phyloP scores from a whole-genome alignment of 306 rosid genomes.

The Senna siamea region DNA sequence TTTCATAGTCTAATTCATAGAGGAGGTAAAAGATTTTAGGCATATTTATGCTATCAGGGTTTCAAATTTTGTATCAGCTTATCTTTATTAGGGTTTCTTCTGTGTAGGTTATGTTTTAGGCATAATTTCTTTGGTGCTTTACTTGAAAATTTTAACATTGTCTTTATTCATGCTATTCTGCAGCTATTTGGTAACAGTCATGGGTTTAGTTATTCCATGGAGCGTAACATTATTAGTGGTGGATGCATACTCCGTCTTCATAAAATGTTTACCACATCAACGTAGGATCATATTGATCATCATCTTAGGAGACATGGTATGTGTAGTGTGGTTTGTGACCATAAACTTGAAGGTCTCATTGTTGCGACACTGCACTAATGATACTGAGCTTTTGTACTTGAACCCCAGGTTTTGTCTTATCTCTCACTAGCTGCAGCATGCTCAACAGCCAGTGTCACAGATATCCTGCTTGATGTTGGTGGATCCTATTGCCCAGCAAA shows the following conservation, averaged over 20 bases:
- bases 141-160: background rate
- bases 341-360: conserved; percentile 1
- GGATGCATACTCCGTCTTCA: conserved; percentile 79
- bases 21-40: background rate
- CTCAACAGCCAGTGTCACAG: conserved; percentile 71
- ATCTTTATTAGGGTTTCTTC: background rate
- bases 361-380: conserved; percentile 21
- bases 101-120: background rate
- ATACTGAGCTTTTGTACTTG: conserved; percentile 22
- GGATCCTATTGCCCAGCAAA: conserved; percentile 53
- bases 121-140: background rate
- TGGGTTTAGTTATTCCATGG: conserved; percentile 95
- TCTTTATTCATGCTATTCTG: conserved; percentile 42
- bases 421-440: conserved; percentile 84
- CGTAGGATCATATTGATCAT: conserved; percentile 59
- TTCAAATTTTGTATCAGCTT: conserved; percentile 3
- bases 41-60: background rate
- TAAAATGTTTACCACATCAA: conserved; percentile 60
- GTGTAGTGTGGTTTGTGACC: conserved; percentile 29
- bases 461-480: conserved; percentile 52
- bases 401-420: conserved; percentile 67
- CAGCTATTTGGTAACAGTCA: conserved; percentile 89
- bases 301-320: conserved; percentile 76
- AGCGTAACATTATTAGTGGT: conserved; percentile 73
- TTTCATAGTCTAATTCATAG: background rate